Percentiles rank a stretch among this genome's conserved stretches.
Conservation (phyloP, 768 basidiomycete genomes). For the Suillus ampliporus region DNA sequence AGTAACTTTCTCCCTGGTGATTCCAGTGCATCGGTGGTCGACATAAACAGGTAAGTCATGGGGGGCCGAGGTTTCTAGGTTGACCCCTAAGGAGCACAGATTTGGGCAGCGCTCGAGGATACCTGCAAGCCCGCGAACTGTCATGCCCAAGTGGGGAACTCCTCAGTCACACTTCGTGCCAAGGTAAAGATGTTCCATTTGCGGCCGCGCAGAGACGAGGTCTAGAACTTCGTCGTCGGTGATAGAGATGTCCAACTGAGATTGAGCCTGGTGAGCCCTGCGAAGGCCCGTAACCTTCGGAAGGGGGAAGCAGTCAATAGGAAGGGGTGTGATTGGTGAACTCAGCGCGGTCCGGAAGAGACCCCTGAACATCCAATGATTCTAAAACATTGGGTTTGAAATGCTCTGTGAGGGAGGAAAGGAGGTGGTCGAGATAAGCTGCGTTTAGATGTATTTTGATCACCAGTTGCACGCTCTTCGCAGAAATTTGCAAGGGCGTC, state of each 20-base stretch:
- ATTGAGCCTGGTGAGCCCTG: not conserved
- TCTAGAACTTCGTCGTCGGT: not conserved
- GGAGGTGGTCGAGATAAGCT: not conserved
- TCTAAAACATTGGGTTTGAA: not conserved
- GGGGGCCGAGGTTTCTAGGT: not conserved
- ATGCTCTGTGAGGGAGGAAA: not conserved
- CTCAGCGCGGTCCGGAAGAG: not conserved
- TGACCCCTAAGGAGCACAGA: not conserved
- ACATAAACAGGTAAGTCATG: not conserved
- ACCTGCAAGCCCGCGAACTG: not conserved
- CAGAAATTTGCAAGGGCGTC: not conserved
- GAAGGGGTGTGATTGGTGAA: not conserved
- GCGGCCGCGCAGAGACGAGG: not conserved
- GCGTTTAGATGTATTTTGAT: not conserved
- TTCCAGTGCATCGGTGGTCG: no score
- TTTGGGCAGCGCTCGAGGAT: constrained; percentile 1
- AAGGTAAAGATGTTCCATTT: not conserved
- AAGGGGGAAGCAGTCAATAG: not conserved
- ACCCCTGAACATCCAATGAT: not conserved
- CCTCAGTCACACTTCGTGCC: not conserved
- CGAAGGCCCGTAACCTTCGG: no score
- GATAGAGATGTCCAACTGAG: not conserved
- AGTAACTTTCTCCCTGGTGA: not conserved
- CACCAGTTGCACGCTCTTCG: not conserved
- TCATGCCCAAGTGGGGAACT: not conserved